phyloP scores from a whole-genome alignment of 2,329 filamentous ascomycete genomes.

The Grosmannia huntii region DNA sequence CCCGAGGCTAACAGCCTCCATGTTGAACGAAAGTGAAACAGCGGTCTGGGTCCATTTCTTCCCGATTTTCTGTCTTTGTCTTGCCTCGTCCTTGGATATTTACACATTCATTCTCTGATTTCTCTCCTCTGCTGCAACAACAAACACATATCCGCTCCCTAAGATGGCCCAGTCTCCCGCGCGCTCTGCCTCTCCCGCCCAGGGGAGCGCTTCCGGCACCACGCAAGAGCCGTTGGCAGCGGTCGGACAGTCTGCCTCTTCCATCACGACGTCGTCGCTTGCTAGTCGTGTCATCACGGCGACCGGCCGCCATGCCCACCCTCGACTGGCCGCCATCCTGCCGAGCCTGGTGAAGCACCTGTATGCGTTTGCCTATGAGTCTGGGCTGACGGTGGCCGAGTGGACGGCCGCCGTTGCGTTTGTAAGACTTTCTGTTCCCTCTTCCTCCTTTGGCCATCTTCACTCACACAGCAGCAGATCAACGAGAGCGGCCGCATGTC shows the following conservation, averaged over 20 bases:
- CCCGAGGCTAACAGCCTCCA: too few species aligned
- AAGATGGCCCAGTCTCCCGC: background rate
- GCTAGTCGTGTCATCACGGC: background rate
- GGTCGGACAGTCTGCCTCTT: background rate
- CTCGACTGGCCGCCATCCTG: background rate
- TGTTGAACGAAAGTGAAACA: too few species aligned
- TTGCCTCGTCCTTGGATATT: background rate
- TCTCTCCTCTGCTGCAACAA: too few species aligned
- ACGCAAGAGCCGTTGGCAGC: background rate
- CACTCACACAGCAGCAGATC: constrained; percentile 20
- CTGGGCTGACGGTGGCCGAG: constrained; percentile 50
- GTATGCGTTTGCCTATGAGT: constrained; percentile 56
- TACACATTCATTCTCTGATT: background rate
- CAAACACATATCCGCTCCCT: background rate
- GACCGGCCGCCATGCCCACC: background rate
- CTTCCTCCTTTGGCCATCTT: background rate
- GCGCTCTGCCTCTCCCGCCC: background rate
- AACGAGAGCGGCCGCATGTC: constrained; percentile 54
- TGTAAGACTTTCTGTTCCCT: background rate
- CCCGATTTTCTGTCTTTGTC: too few species aligned
- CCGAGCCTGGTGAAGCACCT: constrained; percentile 17
- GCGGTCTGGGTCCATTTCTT: too few species aligned
- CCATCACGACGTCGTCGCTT: background rate
- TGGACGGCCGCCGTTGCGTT: constrained; percentile 52
- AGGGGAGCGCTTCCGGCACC: too few species aligned